Percentiles rank a stretch among this genome's conserved stretches.
These are phyloP conservation scores for Phylloporus sp. DNA, from an alignment of 768 basidiomycete genomes.

Conservation along the genomic window DNA sequence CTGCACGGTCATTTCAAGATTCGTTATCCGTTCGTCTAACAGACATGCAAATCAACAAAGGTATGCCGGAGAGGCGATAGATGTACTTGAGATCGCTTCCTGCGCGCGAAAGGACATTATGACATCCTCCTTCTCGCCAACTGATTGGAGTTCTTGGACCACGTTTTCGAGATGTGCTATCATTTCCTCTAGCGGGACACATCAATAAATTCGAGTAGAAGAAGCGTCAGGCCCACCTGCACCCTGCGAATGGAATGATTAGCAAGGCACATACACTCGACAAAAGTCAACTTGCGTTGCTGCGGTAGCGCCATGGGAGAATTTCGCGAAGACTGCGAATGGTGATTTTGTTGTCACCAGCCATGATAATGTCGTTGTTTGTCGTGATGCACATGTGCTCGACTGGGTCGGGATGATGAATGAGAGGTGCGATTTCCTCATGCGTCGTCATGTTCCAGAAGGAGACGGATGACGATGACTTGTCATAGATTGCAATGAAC, in stretches of 20 bases:
- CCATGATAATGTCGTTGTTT: neutral
- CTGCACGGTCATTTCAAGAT: neutral
- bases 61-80: neutral
- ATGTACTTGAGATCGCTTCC: neutral
- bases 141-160: neutral
- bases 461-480: neutral
- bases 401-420: neutral
- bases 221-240: too few relatives aligned
- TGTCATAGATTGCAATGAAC: too few relatives aligned
- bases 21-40: neutral
- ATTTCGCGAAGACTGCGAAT: neutral
- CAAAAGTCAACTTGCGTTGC: neutral
- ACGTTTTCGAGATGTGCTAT: too few relatives aligned
- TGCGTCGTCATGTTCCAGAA: slow-evolving; percentile 4
- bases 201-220: too few relatives aligned
- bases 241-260: too few relatives aligned
- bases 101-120: neutral
- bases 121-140: neutral
- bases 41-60: neutral
- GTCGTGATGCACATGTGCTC: neutral
- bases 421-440: too few relatives aligned
- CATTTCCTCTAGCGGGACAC: too few relatives aligned
- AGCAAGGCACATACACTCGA: too few relatives aligned
- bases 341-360: neutral
- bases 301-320: neutral